Percentiles rank a stretch among this genome's conserved stretches.
Conservation (phyloP, 331 rosid species). For the Prunus yedoensis region DNA sequence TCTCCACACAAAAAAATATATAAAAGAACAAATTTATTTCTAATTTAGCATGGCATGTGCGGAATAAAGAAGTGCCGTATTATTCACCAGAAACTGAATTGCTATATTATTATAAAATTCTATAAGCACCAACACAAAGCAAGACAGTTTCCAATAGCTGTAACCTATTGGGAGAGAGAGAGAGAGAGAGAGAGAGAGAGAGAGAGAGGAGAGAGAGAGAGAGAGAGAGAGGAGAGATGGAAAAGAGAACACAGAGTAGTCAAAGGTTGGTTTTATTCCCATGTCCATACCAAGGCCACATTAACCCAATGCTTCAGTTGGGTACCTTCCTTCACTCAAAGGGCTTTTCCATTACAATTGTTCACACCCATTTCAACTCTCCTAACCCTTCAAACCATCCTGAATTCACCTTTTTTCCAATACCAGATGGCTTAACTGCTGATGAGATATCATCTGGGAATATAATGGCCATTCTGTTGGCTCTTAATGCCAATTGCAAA, state of each 20-base stretch:
- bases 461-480: background rate
- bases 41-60: too few relatives aligned
- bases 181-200: background rate
- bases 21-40: too few relatives aligned
- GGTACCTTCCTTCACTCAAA: slow-evolving; percentile 28
- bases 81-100: too few relatives aligned
- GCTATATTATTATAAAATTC: too few relatives aligned
- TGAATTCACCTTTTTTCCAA: slow-evolving; percentile 11
- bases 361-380: slow-evolving; percentile 32
- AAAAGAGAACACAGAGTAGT: background rate
- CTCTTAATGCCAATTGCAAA: background rate
- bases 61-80: too few relatives aligned
- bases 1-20: too few relatives aligned
- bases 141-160: too few relatives aligned
- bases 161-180: background rate
- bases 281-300: slow-evolving; percentile 37
- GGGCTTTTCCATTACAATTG: slow-evolving; percentile 32
- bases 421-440: slow-evolving; percentile 2
- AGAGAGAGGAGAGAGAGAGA: too few relatives aligned
- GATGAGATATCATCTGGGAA: background rate
- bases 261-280: slow-evolving; percentile 27
- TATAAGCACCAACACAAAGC: too few relatives aligned
- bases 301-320: slow-evolving; percentile 40
- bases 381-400: slow-evolving; percentile 23
- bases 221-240: background rate